Evolutionary conservation across 805 yeast genomes (phyloP), one percentile per base, ranked within the genome.

Genomic region (Lipomyces yamanashiensis): DNA sequence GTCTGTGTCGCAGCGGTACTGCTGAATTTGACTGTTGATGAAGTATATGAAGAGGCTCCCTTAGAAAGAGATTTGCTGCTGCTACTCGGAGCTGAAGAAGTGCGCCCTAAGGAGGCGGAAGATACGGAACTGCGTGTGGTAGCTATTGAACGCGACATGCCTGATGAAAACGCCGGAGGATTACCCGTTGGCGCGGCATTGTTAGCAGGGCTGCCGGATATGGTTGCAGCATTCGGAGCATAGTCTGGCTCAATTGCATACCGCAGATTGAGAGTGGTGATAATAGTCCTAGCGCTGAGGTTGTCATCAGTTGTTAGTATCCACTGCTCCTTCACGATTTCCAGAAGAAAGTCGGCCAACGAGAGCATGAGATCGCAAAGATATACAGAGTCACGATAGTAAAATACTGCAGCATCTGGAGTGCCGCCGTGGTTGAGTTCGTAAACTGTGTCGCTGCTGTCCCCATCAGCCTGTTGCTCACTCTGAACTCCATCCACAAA

Each of bases 401-500:
- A 10, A 39, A 63, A 62, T 19, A 39, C 41, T 4, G 43, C 59
- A 2, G 34, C 28, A 17, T 50, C 58, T 13, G n/a, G 41, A n/a
- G 34, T 50, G 21, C 53, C 58, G 36, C 44, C 56, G 49, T 21
- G 9, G 48, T 21, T 47, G 47, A 40, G 21, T 13, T 33, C 36
- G 19, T 23, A 34, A 3, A 28, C 33, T 39, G 45, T 33, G 52
- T 33, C 15, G 54, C 10, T 23, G n/a, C 33, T 33, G 40, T 50
- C 49, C 10, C 19, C 28, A 33, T 48, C 15, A 1, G 12, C 54
- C 19, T 36, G 44, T 43, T 43, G 19, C 17, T 43, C 47, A 2
- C 21, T 13, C 36, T 36, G 50, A 9, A n/a, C 34, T 7, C 59
- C 47, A 41, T 62, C 52, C 9, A n/a, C 48, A 2, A 76, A 80